Evolutionary conservation across 148 eudicot genomes (phyloP), one percentile per base, ranked within the genome.

Genomic region (Chenopodium berlandieri): DNA sequence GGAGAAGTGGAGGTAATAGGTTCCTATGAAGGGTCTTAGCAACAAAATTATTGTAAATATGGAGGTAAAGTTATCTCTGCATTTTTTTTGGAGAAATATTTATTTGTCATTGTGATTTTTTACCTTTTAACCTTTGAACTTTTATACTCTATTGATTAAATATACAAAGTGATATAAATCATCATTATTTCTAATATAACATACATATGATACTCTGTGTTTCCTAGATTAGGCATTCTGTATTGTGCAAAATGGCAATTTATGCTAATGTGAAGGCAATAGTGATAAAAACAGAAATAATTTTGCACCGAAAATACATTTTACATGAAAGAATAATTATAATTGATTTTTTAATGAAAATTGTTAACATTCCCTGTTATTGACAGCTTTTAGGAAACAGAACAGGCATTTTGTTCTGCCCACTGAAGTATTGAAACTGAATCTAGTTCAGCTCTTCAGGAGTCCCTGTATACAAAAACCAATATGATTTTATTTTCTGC

Each of bases 361-460:
- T 17, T 73, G 2, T 4, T 73, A 47, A 4, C 4, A 48, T 13
- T 73, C 58, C 16, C n/a, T 9, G 50, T 11, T 11, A 23, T n/a
- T 8, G 75, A 22, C 44, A 72, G 31, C 7, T 73, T 9, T 19
- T 19, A 4, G 75, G 75, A 48, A 73, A 47, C 32, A 73, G 76
- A 73, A 19, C 34, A 72, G 30, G 44, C 54, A 40, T 16, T 44
- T 31, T 14, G 32, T 31, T 58, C 58, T 76, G 46, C 52, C 52
- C 50, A 2, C 70, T 80, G 63, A 40, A 71, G 30, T 40, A 52
- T 27, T 16, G 32, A 58, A 50, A 17, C 23, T 76, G 19, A 56
- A 17, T 17, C 62, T 27, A 75, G 56, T 75, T 75, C 66, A 37
- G 75, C 58, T 73, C 32, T 67, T 78, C 32, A 16, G 73, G 34